Evolutionary conservation across 2,329 filamentous ascomycete species (phyloP).

Genomic region (Colletotrichum orbiculare): DNA sequence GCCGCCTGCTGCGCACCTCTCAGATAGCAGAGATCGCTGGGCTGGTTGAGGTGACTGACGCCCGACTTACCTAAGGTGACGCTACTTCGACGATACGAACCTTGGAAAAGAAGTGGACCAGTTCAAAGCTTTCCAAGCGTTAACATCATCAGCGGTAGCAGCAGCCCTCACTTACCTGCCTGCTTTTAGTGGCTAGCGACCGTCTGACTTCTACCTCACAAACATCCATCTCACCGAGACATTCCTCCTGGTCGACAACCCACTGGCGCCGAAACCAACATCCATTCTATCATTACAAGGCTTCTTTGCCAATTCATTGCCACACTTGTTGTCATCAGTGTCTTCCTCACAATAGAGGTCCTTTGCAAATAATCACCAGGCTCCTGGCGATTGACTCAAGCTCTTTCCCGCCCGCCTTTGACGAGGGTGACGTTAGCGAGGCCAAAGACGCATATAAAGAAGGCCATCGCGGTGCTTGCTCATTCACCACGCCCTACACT

Average conservation of each 20-base stretch:
- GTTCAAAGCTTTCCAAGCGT: slow-evolving; percentile 33
- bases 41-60: slow-evolving; percentile 7
- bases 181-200: no score
- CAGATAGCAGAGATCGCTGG: no score
- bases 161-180: no score
- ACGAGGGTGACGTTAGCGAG: slow-evolving; percentile 20
- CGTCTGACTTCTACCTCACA: no score
- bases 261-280: slow-evolving; percentile 33
- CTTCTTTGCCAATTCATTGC: slow-evolving; percentile 29
- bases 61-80: slow-evolving; percentile 33
- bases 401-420: slow-evolving; percentile 26
- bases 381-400: slow-evolving; percentile 34
- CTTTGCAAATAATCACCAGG: slow-evolving; percentile 27
- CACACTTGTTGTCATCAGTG: slow-evolving; percentile 19
- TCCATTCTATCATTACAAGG: slow-evolving; percentile 33
- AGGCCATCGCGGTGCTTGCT: slow-evolving; percentile 4
- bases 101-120: slow-evolving; percentile 29
- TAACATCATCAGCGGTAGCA: no score
- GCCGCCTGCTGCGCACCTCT: no score
- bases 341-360: slow-evolving; percentile 28
- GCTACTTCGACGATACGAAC: no score
- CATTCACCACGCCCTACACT: slow-evolving; percentile 8
- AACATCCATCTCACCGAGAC: slow-evolving; percentile 16
- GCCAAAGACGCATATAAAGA: slow-evolving; percentile 21
- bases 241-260: slow-evolving; percentile 2